Evolutionary conservation across 192 early-diverging fungal genomes (phyloP).

Genomic region (Phycomyces blakesleeanus): DNA sequence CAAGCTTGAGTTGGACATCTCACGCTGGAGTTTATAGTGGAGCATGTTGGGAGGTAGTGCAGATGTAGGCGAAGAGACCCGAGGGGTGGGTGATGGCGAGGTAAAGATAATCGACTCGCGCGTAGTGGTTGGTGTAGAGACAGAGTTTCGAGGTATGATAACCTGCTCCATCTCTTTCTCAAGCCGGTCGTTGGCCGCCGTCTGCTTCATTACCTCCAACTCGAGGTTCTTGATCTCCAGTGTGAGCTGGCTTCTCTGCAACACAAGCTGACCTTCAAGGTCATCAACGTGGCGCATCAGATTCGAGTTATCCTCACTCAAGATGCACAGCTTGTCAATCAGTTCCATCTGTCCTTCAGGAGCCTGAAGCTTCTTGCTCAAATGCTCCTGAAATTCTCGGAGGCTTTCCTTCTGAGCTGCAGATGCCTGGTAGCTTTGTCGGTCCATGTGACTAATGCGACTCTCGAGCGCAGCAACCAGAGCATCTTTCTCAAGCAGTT

Average conservation of each 20-base stretch:
- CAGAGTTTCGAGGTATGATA: constrained; percentile 18
- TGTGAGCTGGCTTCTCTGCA: constrained; percentile 19
- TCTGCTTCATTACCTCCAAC: constrained; percentile 27
- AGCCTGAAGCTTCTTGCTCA: neutral
- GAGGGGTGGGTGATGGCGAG: constrained; percentile 23
- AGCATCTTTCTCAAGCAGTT: neutral
- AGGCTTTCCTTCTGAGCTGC: too few relatives aligned
- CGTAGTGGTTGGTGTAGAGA: neutral
- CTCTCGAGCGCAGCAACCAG: neutral
- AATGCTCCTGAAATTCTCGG: neutral
- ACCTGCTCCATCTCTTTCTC: constrained; percentile 39
- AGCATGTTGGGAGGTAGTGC: neutral
- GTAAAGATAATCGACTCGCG: constrained; percentile 6
- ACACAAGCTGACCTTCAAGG: constrained; percentile 25
- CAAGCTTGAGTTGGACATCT: constrained; percentile 7
- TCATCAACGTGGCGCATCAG: constrained; percentile 25
- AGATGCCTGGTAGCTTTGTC: too few relatives aligned
- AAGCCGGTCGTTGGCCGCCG: constrained; percentile 33
- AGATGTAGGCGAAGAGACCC: constrained; percentile 11
- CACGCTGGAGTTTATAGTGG: constrained; percentile 21
- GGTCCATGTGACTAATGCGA: neutral
- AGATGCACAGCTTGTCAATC: constrained; percentile 12
- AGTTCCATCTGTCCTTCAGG: constrained; percentile 16
- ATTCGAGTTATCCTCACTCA: constrained; percentile 30
- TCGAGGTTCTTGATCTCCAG: constrained; percentile 29